Base-by-base conservation (phyloP, 768 basidiomycete species). In the Strobilomyces dryophilus region DNA sequence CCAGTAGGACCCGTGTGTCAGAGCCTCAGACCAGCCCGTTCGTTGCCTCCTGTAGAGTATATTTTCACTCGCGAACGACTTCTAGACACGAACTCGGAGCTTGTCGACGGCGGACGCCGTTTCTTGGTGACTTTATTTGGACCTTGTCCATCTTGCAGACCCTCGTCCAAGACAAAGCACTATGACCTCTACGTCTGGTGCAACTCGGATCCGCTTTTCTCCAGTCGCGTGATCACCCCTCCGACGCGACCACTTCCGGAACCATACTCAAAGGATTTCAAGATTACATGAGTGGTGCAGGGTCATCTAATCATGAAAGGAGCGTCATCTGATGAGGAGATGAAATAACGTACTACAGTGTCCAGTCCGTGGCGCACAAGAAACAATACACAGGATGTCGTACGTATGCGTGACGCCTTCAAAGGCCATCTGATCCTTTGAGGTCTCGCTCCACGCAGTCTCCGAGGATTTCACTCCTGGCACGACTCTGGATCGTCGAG, bases 401-500 rank as follows among this genome's bases (percentile, higher is more conserved):
- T 47, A 48, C 48, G 20, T 55, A 31, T 20, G 29, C 37, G 20
- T 24, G 35, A 4, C 31, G 12, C 24, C 12, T 29, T 32, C 50
- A 39, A 11, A 34, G 17, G 8, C 4, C 32, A 43, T 7, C 27
- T 3, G 18, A 7, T 37, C 36, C 37, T 24, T 45, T 26, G 11
- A 9, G 3, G 24, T 43, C 27, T 34, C 44, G 50, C 31, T 34
- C 44, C 43, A 21, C 37, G 15, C 8, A 40, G 18, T 12, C 18
- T 29, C 12, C 40, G 3, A 14, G 41, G 26, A 26, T 1, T 40
- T 14, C 27, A 18, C 27, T 31, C 12, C 3, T 2, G 18, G 15
- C 5, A n/a, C 7, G 35, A 58, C 52, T 40, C 49, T 56, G 39
- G 51, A 51, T 14, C 48, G 42, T 21, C 49, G 39, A 29, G 40